These are phyloP conservation scores for Kalmusia sp. DNA, from an alignment of 2,329 filamentous ascomycete genomes.

Conservation along the genomic window DNA sequence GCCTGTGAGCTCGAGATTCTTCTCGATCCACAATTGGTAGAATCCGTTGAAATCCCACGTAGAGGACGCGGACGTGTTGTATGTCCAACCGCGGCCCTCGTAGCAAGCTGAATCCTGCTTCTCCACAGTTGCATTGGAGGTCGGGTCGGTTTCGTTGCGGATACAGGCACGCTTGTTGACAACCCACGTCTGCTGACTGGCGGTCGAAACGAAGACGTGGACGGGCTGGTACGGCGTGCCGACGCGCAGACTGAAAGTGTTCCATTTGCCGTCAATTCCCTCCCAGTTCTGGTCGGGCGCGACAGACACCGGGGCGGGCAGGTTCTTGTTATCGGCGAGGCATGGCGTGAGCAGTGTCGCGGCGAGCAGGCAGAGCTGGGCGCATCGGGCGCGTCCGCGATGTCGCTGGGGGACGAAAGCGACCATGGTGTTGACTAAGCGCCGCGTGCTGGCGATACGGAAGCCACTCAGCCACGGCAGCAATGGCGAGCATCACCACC, in stretches of 20 bases:
- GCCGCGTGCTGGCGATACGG: conserved; percentile 22
- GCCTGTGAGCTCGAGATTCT: conserved; percentile 63
- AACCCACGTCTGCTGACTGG: conserved; percentile 74
- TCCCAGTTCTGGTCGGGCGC: conserved; percentile 47
- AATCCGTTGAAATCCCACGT: conserved; percentile 67
- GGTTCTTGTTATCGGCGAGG: conserved; percentile 26
- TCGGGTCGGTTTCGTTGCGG: conserved; percentile 52
- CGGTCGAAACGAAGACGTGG: conserved; percentile 69
- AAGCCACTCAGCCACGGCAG: conserved; percentile 30
- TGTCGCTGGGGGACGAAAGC: conserved; percentile 20
- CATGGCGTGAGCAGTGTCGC: conserved; percentile 22
- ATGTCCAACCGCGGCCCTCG: conserved; percentile 65
- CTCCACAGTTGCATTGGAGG: conserved; percentile 42
- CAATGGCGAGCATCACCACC: conserved; percentile 34
- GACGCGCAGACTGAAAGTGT: conserved; percentile 67
- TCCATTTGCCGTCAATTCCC: conserved; percentile 63
- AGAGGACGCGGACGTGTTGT: conserved; percentile 60
- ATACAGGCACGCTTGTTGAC: conserved; percentile 52
- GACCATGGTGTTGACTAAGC: conserved; percentile 29
- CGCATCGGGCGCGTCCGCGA: conserved; percentile 13
- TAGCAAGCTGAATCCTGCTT: conserved; percentile 53
- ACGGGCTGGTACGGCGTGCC: conserved; percentile 62
- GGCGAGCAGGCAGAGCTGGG: conserved; percentile 14
- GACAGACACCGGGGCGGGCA: conserved; percentile 41
- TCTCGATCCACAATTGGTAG: conserved; percentile 65